A percentile compares a stretch with the other conserved stretches of the same genome.
phyloP scores from a whole-genome alignment of 164 flowering plant genomes.

The Piper betle region DNA sequence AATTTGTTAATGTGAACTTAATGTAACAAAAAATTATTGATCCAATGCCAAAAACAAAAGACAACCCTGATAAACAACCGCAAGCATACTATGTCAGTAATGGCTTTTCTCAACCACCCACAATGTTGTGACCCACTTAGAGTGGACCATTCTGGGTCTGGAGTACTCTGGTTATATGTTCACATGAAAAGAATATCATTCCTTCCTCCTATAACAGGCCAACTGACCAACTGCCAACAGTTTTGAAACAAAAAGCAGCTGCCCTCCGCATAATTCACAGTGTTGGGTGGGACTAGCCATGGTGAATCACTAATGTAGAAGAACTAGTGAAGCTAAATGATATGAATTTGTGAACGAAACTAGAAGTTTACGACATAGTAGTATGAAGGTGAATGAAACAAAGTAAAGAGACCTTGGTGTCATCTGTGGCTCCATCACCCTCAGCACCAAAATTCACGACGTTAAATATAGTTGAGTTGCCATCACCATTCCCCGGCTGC shows the following conservation, averaged over 20 bases:
- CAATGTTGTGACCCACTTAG: no score
- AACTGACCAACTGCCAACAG: background rate
- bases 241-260: background rate
- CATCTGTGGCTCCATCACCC: conserved; percentile 75
- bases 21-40: background rate
- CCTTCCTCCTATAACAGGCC: background rate
- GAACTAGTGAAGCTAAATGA: no score
- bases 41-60: background rate
- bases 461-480: conserved; percentile 22
- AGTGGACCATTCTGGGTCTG: no score
- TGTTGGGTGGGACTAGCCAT: no score
- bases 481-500: conserved; percentile 20
- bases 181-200: background rate
- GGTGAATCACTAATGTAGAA: no score
- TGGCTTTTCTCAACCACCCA: no score
- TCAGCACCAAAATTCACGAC: conserved; percentile 85
- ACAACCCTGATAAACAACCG: background rate
- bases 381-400: no score
- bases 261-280: no score
- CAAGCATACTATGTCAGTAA: background rate
- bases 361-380: background rate
- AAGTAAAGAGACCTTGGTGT: conserved; percentile 54
- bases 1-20: no score
- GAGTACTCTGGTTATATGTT: background rate
- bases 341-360: no score